Percentiles rank a stretch among this genome's conserved stretches.
Evolutionary conservation across 2,329 filamentous ascomycete genomes (phyloP).

Genomic region (Sordariomycetes sp.): DNA sequence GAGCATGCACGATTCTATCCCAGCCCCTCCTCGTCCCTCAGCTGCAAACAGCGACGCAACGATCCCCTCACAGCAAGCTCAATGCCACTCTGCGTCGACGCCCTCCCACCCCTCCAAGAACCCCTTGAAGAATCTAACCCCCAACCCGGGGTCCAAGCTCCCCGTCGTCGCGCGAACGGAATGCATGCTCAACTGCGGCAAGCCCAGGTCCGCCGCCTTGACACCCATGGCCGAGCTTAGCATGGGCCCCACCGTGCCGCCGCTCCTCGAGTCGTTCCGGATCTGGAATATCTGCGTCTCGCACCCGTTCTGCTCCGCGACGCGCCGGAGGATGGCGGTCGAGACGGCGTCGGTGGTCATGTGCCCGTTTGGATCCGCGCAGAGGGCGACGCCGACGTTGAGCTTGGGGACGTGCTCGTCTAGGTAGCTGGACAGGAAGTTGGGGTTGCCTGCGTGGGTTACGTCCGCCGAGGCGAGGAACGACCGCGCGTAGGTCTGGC

Average conservation of each 20-base stretch:
- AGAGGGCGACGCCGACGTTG: conserved; percentile 75
- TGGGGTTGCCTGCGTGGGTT: conserved; percentile 86
- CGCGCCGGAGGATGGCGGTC: conserved; percentile 63
- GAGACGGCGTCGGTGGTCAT: conserved; percentile 92
- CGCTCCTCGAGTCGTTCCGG: conserved; percentile 76
- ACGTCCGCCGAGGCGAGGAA: conserved; percentile 92
- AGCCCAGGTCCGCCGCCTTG: conserved; percentile 71
- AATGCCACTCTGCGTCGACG: conserved; percentile 68
- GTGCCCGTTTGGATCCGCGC: conserved; percentile 78
- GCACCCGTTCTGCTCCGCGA: conserved; percentile 61
- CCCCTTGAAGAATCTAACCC: conserved; percentile 77
- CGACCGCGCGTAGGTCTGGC: conserved; percentile 78
- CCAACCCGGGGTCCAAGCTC: conserved; percentile 71
- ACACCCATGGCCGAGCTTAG: conserved; percentile 71
- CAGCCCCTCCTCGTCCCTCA: not conserved
- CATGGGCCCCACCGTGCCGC: conserved; percentile 92
- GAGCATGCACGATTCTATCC: too few species aligned
- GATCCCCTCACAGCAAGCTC: not conserved
- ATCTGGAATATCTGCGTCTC: conserved; percentile 87
- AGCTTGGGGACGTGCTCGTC: conserved; percentile 75
- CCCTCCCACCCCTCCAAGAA: conserved; percentile 79
- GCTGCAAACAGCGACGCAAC: not conserved
- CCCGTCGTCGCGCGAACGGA: conserved; percentile 82
- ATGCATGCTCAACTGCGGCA: conserved; percentile 92
- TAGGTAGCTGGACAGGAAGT: conserved; percentile 76